A percentile compares a stretch with the other conserved stretches of the same genome.
phyloP scores from a whole-genome alignment of 768 basidiomycete species.

The Glaciozyma antarctica region DNA sequence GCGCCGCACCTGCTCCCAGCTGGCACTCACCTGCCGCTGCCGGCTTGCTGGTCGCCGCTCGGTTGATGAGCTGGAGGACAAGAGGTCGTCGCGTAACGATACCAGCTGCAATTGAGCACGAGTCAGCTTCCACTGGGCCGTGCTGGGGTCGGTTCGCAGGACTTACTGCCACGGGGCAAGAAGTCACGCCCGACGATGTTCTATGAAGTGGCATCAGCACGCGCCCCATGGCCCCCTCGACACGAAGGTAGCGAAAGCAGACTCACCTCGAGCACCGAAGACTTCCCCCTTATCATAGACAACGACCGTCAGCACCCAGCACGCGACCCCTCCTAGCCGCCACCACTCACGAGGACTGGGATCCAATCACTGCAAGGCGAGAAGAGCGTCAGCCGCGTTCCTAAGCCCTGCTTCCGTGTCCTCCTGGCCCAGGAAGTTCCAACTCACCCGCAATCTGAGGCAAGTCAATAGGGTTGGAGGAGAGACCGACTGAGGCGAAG shows the following conservation, averaged over 20 bases:
- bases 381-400: neutral
- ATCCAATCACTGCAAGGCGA: slow-evolving; percentile 40
- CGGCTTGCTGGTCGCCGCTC: slow-evolving; percentile 47
- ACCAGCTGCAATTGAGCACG: slow-evolving; percentile 47
- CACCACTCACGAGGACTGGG: slow-evolving; percentile 37
- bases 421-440: neutral
- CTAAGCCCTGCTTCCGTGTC: neutral
- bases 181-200: slow-evolving; percentile 98
- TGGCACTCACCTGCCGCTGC: slow-evolving; percentile 9
- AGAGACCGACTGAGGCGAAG: slow-evolving; percentile 40
- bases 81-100: slow-evolving; percentile 96
- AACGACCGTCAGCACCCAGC: neutral
- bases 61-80: slow-evolving; percentile 90
- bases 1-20: slow-evolving; percentile 27
- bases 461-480: slow-evolving; percentile 41
- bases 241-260: neutral
- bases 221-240: neutral
- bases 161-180: slow-evolving; percentile 74
- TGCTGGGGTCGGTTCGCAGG: neutral
- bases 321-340: neutral
- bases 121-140: too few relatives aligned
- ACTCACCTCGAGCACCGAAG: slow-evolving; percentile 43
- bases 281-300: slow-evolving; percentile 39
- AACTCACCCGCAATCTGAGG: slow-evolving; percentile 40
- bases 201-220: slow-evolving; percentile 41